Percentiles rank a stretch among this genome's conserved stretches.
phyloP scores from a whole-genome alignment of 768 basidiomycete species.

The Panaeolus cyanescens region DNA sequence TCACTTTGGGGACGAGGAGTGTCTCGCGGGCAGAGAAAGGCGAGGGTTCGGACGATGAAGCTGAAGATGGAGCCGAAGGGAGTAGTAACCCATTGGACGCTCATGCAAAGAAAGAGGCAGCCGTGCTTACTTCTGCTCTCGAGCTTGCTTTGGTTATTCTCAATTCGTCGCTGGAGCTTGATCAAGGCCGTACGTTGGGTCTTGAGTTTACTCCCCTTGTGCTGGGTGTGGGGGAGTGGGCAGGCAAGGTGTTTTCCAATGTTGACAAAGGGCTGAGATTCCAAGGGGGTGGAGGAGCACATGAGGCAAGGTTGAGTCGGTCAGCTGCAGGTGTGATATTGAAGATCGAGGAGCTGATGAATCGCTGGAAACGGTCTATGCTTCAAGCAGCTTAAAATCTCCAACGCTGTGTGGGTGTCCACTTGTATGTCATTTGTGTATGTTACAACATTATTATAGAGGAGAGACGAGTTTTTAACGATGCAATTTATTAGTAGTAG shows the following conservation, averaged over 20 bases:
- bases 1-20: constrained; percentile 73
- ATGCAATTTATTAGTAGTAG: constrained; percentile 16
- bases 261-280: constrained; percentile 67
- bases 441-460: too few relatives aligned
- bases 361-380: constrained; percentile 29
- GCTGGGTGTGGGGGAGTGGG: constrained; percentile 82
- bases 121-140: constrained; percentile 72
- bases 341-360: constrained; percentile 58
- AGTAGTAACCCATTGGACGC: not conserved
- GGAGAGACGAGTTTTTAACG: too few relatives aligned
- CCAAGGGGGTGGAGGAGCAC: constrained; percentile 64
- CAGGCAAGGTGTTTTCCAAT: constrained; percentile 58
- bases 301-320: constrained; percentile 62
- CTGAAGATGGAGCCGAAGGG: constrained; percentile 32
- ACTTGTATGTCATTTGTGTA: too few relatives aligned
- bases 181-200: constrained; percentile 73
- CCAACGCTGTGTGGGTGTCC: too few relatives aligned
- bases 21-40: constrained; percentile 42
- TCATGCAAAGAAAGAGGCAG: constrained; percentile 57
- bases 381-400: not conserved
- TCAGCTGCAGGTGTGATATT: constrained; percentile 81
- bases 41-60: constrained; percentile 27
- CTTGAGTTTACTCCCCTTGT: constrained; percentile 76
- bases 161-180: constrained; percentile 73
- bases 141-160: constrained; percentile 79